phyloP scores from a whole-genome alignment of 140 eudicot species.

The Anethum foeniculum region DNA sequence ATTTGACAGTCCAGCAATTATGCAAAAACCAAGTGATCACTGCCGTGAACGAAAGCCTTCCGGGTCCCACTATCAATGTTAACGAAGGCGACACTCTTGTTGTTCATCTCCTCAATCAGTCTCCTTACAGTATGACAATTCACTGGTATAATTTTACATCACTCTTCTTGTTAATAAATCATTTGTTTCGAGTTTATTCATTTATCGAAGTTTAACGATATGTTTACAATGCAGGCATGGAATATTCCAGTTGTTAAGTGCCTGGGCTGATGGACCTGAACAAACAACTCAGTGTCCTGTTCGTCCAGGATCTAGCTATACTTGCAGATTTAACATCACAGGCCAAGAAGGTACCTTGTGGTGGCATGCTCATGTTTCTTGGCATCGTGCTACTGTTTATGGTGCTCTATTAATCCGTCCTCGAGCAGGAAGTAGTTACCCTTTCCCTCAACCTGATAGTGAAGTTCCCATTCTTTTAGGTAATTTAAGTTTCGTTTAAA shows the following conservation, averaged over 20 bases:
- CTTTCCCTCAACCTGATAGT: conserved; percentile 43
- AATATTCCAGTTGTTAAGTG: conserved; percentile 39
- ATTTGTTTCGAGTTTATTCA: too few species aligned
- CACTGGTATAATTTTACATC: conserved; percentile 35
- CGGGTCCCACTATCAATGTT: conserved; percentile 48
- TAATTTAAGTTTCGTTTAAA: not conserved
- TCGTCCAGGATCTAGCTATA: conserved; percentile 46
- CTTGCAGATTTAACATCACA: conserved; percentile 45
- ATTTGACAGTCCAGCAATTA: conserved; percentile 30
- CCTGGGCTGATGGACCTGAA: conserved; percentile 70
- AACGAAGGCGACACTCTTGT: conserved; percentile 57
- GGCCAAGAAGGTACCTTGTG: conserved; percentile 69
- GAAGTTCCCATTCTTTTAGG: conserved; percentile 43
- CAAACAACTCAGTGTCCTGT: conserved; percentile 56
- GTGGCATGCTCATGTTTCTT: conserved; percentile 62
- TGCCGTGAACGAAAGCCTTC: conserved; percentile 53
- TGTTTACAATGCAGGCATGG: conserved; percentile 46
- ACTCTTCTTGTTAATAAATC: too few species aligned
- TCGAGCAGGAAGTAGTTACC: conserved; percentile 35
- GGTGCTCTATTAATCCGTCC: conserved; percentile 68
- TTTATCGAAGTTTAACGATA: not conserved
- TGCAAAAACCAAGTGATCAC: conserved; percentile 32
- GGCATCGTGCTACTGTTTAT: conserved; percentile 63
- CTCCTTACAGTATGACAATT: conserved; percentile 57
- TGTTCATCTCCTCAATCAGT: conserved; percentile 45